These are phyloP conservation scores for Zelopaecilomyces penicillatus DNA, from an alignment of 2,329 filamentous ascomycete species.

Conservation along the genomic window DNA sequence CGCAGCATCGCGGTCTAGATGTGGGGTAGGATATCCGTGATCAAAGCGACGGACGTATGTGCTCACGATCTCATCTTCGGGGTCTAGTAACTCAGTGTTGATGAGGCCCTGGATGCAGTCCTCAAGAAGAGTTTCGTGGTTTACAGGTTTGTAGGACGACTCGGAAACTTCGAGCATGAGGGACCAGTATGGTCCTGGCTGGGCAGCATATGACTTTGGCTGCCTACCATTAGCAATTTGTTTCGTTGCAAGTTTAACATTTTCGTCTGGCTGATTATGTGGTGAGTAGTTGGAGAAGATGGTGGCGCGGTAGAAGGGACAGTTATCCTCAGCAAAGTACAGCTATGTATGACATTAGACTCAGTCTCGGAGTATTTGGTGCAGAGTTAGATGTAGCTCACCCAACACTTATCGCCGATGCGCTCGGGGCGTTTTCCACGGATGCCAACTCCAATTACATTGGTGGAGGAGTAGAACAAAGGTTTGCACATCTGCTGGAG, in stretches of 20 bases:
- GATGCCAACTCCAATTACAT: conserved; percentile 91
- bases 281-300: conserved; percentile 98
- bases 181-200: conserved; percentile 65
- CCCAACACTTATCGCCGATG: conserved; percentile 98
- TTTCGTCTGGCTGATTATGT: conserved; percentile 75
- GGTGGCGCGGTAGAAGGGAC: conserved; percentile 90
- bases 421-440: conserved; percentile 82
- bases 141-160: conserved; percentile 81
- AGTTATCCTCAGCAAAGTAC: conserved; percentile 93
- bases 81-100: conserved; percentile 77
- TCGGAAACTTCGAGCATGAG: conserved; percentile 56
- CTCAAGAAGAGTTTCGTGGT: conserved; percentile 65
- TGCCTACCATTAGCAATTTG: conserved; percentile 71
- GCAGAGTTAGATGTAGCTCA: conserved; percentile 28
- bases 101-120: conserved; percentile 61
- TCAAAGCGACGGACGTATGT: conserved; percentile 92
- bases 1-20: conserved; percentile 80
- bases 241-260: conserved; percentile 69
- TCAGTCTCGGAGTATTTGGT: neutral
- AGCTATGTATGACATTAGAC: conserved; percentile 37
- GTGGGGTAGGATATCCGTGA: conserved; percentile 80
- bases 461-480: conserved; percentile 90
- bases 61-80: conserved; percentile 80
- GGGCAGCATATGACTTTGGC: conserved; percentile 54
- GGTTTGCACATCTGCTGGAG: conserved; percentile 9